These are phyloP conservation scores for Chimonanthus salicifolius DNA, from an alignment of 164 flowering plant species.

Conservation along the genomic window DNA sequence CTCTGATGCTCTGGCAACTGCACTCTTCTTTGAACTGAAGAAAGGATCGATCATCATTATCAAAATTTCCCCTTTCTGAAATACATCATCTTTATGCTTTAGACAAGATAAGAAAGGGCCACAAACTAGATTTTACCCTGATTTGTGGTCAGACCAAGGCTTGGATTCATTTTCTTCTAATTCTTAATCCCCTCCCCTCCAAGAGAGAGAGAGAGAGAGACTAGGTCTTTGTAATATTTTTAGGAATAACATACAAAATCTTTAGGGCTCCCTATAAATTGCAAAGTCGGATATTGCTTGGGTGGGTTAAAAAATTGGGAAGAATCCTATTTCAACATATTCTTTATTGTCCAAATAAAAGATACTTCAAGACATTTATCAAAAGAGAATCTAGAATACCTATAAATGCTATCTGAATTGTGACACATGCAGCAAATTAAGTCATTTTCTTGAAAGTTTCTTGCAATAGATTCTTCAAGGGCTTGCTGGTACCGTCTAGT, in stretches of 20 bases:
- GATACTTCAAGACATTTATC: not conserved
- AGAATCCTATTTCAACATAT: not conserved
- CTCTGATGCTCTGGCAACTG: conserved; percentile 73
- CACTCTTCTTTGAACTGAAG: conserved; percentile 51
- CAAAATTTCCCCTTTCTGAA: not conserved
- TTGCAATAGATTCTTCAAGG: conserved; percentile 58
- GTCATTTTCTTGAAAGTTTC: conserved; percentile 52
- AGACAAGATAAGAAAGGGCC: not conserved
- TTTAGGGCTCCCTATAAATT: not conserved
- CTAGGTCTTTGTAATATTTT: not conserved
- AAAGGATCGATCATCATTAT: not conserved
- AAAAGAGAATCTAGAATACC: conserved; percentile 24
- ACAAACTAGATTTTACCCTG: not conserved
- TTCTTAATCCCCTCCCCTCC: too few species aligned
- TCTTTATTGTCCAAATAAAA: not conserved
- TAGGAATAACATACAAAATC: not conserved
- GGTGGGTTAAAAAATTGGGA: not conserved
- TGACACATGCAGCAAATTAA: conserved; percentile 71
- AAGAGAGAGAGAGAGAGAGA: not conserved
- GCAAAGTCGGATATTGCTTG: not conserved
- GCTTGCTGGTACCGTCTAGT: conserved; percentile 48
- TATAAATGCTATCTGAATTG: conserved; percentile 54
- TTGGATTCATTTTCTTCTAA: too few species aligned
- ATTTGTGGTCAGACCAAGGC: not conserved
- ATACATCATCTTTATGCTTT: not conserved